Conservation (phyloP, 1,284 basidiomycete species). For the Fomes fomentarius region DNA sequence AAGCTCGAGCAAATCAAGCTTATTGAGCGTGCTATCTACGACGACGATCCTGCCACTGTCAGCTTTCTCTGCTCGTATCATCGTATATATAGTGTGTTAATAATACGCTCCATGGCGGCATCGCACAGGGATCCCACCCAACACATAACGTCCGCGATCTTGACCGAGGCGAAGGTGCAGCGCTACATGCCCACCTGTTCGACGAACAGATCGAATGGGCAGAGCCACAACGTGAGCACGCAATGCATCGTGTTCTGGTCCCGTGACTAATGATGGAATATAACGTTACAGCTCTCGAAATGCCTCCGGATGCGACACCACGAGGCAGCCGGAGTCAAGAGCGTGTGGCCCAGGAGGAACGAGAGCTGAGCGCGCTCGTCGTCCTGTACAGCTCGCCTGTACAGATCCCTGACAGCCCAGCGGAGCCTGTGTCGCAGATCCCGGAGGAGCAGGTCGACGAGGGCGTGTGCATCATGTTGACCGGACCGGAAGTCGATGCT, state of each 20-base stretch:
- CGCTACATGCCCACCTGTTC: constrained; percentile 76
- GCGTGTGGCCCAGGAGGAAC: constrained; percentile 66
- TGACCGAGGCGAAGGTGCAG: constrained; percentile 82
- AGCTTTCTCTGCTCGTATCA: constrained; percentile 49
- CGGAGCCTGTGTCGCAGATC: constrained; percentile 62
- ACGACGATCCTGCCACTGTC: constrained; percentile 82
- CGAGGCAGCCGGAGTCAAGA: constrained; percentile 71
- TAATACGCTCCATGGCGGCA: constrained; percentile 42
- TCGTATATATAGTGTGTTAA: constrained; percentile 57
- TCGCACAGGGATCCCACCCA: constrained; percentile 64
- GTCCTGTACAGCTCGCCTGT: constrained; percentile 70
- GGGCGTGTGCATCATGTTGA: constrained; percentile 63
- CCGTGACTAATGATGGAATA: constrained; percentile 27
- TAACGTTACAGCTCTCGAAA: constrained; percentile 56
- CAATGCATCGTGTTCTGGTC: constrained; percentile 14
- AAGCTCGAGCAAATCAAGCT: constrained; percentile 71
- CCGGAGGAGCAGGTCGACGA: constrained; percentile 70
- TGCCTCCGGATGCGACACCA: constrained; percentile 54
- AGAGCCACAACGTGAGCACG: constrained; percentile 69
- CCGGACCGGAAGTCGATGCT: constrained; percentile 67
- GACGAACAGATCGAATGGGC: constrained; percentile 84
- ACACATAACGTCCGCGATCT: constrained; percentile 76
- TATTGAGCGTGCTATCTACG: constrained; percentile 83
- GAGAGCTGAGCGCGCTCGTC: constrained; percentile 75
- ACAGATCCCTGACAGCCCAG: constrained; percentile 77